These are phyloP conservation scores for Botrytis medusae DNA, from an alignment of 2,329 filamentous ascomycete genomes.

Conservation along the genomic window DNA sequence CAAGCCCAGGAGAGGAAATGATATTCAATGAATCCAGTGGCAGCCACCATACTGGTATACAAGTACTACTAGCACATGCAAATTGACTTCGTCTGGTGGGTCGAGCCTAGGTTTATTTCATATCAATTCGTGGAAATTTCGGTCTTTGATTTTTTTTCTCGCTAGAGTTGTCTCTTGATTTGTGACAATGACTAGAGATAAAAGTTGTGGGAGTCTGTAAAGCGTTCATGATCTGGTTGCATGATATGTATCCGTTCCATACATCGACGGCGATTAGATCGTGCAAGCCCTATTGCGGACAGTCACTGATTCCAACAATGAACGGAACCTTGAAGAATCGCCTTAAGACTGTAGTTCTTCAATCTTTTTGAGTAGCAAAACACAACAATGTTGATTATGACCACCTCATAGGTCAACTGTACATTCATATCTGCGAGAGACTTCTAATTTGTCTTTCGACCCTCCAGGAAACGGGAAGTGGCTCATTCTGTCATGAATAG, in stretches of 20 bases:
- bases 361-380: not conserved
- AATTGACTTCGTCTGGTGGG: not conserved
- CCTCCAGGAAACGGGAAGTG: not conserved
- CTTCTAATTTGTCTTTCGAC: not conserved
- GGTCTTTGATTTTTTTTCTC: not conserved
- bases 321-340: not conserved
- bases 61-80: conserved; percentile 9
- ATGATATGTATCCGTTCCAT: not conserved
- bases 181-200: not conserved
- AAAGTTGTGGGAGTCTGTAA: not conserved
- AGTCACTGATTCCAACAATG: not conserved
- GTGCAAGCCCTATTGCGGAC: not conserved
- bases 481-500: not conserved
- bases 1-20: not conserved
- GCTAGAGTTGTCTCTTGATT: not conserved
- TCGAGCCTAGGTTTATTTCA: not conserved
- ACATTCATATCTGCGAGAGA: not conserved
- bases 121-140: conserved; percentile 7
- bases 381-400: not conserved
- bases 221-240: not conserved
- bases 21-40: not conserved
- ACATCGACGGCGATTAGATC: too few species aligned
- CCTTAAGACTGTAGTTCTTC: not conserved
- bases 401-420: not conserved
- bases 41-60: not conserved